Conservation (phyloP, 2,329 filamentous ascomycete genomes). For the Fonsecaea erecta region DNA sequence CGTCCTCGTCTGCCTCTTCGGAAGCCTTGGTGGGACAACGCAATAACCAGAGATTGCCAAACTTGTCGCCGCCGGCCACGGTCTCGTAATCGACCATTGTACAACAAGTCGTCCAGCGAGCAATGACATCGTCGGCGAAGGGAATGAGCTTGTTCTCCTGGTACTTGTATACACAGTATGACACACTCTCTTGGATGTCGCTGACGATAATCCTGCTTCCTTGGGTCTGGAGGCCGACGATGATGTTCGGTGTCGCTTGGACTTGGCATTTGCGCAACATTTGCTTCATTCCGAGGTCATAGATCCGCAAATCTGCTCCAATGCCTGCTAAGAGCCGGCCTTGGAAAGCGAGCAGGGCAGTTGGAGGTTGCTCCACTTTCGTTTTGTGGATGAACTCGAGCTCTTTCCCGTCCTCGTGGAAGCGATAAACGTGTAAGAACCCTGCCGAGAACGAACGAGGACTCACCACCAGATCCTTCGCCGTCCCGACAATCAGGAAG, state of each 20-base stretch:
- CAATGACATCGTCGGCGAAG: conserved; percentile 86
- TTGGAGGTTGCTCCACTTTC: conserved; percentile 83
- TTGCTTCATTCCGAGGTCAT: conserved; percentile 91
- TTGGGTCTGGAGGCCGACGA: conserved; percentile 86
- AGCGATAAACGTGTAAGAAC: conserved; percentile 89
- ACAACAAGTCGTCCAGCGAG: conserved; percentile 87
- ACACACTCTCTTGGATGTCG: conserved; percentile 89
- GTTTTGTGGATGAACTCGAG: conserved; percentile 97
- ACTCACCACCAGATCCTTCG: conserved; percentile 81
- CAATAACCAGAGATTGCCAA: conserved; percentile 93
- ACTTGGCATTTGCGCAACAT: conserved; percentile 90
- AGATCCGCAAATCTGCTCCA: conserved; percentile 79
- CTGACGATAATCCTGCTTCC: conserved; percentile 89
- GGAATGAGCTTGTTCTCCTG: conserved; percentile 90
- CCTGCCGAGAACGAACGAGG: conserved; percentile 77
- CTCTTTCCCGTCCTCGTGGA: conserved; percentile 82
- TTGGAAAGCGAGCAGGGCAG: conserved; percentile 91
- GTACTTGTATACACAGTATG: conserved; percentile 90
- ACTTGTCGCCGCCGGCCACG: conserved; percentile 92
- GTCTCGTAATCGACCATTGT: conserved; percentile 99
- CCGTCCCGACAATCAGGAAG: conserved; percentile 93
- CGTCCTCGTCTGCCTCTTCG: conserved; percentile 88
- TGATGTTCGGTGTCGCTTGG: conserved; percentile 77
- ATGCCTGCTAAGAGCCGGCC: conserved; percentile 86
- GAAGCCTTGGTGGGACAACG: conserved; percentile 85